Percentiles rank a stretch among this genome's conserved stretches.
phyloP scores from a whole-genome alignment of 306 rosid species.

The Neltuma alba region DNA sequence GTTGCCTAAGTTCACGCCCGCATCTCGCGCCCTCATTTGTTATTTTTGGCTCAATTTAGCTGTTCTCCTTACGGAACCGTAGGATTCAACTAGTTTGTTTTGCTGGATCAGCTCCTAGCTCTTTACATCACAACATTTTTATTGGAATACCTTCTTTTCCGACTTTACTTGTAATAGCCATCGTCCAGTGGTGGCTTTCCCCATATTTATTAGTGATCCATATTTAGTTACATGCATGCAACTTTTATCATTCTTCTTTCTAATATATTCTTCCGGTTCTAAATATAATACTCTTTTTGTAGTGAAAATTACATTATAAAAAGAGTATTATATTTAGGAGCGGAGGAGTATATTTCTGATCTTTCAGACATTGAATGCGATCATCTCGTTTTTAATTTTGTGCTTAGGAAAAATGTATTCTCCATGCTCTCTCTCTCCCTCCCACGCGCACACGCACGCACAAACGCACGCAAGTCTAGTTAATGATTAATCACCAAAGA shows the following conservation, averaged over 20 bases:
- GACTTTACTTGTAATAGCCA: slow-evolving; percentile 22
- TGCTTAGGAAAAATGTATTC: not conserved
- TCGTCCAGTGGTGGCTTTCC: not conserved
- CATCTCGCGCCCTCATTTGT: slow-evolving; percentile 10
- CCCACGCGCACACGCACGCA: no score
- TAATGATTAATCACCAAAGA: not conserved
- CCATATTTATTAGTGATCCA: not conserved
- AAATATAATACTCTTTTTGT: no score
- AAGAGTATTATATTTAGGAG: no score
- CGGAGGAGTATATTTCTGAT: no score
- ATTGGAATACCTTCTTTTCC: slow-evolving; percentile 26
- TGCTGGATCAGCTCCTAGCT: not conserved
- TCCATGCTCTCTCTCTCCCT: not conserved
- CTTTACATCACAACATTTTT: not conserved
- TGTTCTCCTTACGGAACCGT: not conserved
- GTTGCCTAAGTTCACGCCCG: not conserved
- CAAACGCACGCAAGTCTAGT: not conserved
- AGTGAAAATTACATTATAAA: no score
- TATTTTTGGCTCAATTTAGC: slow-evolving; percentile 1
- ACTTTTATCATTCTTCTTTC: not conserved
- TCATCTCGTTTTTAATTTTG: not conserved
- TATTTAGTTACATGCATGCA: not conserved
- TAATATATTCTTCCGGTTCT: no score
- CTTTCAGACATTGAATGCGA: not conserved
- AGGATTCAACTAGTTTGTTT: not conserved